These are phyloP conservation scores for Phaeosphaeria sp. DNA, from an alignment of 2,329 filamentous ascomycete species.

Conservation along the genomic window DNA sequence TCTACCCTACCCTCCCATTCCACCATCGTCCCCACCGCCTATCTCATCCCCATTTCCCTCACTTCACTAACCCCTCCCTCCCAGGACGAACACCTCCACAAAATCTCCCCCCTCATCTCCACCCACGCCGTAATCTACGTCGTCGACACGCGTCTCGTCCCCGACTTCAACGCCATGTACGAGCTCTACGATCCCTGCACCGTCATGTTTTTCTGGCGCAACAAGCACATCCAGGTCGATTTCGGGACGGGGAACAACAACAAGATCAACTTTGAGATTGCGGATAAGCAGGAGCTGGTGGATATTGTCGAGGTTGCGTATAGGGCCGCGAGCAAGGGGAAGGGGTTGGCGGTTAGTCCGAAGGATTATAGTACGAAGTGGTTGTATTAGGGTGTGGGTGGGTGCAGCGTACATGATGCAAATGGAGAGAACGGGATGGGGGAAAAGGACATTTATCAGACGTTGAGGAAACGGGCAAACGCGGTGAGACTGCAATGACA, in stretches of 20 bases:
- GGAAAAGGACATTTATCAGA: too few species aligned
- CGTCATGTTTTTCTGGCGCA: conserved; percentile 90
- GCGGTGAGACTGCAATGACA: too few species aligned
- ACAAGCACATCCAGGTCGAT: conserved; percentile 34
- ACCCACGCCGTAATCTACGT: conserved; percentile 86
- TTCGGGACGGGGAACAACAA: conserved; percentile 90
- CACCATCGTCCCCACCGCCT: neutral
- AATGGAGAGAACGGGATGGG: too few species aligned
- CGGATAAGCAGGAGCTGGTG: conserved; percentile 96
- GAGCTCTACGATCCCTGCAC: conserved; percentile 85
- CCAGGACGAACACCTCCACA: conserved; percentile 28
- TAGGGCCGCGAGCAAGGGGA: conserved; percentile 91
- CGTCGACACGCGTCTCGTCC: conserved; percentile 79
- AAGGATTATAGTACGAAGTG: conserved; percentile 78
- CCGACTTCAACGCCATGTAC: conserved; percentile 96
- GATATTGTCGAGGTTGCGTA: conserved; percentile 99
- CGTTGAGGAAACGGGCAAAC: too few species aligned
- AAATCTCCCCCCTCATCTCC: conserved; percentile 64
- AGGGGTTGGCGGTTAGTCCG: conserved; percentile 90
- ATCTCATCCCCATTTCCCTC: neutral
- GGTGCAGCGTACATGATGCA: too few species aligned
- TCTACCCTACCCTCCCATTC: neutral
- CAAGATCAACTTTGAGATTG: conserved; percentile 90
- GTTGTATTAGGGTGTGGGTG: conserved; percentile 41
- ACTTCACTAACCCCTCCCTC: too few species aligned